These are phyloP conservation scores for Suillus tomentosus DNA, from an alignment of 768 basidiomycete genomes.

Conservation along the genomic window DNA sequence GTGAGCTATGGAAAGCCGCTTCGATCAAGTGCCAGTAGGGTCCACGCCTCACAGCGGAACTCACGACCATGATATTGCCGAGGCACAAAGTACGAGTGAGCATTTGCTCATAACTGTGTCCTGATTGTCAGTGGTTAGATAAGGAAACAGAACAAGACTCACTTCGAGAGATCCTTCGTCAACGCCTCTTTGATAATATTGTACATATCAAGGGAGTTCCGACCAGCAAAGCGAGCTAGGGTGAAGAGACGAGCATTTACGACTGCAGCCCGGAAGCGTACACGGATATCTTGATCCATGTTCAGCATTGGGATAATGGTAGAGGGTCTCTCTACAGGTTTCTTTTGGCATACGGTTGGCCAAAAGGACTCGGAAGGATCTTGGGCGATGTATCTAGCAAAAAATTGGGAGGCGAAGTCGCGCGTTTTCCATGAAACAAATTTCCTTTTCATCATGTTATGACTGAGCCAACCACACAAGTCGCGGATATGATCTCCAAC, in stretches of 20 bases:
- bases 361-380: constrained; percentile 60
- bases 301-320: constrained; percentile 53
- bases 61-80: constrained; percentile 78
- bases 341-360: constrained; percentile 35
- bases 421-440: constrained; percentile 68
- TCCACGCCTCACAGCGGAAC: constrained; percentile 73
- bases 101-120: constrained; percentile 69
- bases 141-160: constrained; percentile 28
- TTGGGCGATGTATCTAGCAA: constrained; percentile 60
- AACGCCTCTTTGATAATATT: constrained; percentile 46
- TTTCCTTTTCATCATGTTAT: constrained; percentile 40
- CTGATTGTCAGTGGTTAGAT: constrained; percentile 17
- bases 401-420: constrained; percentile 62
- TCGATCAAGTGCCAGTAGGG: constrained; percentile 91
- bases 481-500: constrained; percentile 46
- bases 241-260: constrained; percentile 62
- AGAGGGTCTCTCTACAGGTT: constrained; percentile 40
- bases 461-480: constrained; percentile 58
- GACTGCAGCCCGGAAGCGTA: constrained; percentile 75
- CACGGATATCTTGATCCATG: constrained; percentile 77
- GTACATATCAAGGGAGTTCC: constrained; percentile 45
- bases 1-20: constrained; percentile 42
- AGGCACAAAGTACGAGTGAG: constrained; percentile 70
- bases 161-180: constrained; percentile 51
- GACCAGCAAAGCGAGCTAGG: constrained; percentile 39